Evolutionary conservation across 2,329 filamentous ascomycete genomes (phyloP).

Genomic region (Fusarium redolens): DNA sequence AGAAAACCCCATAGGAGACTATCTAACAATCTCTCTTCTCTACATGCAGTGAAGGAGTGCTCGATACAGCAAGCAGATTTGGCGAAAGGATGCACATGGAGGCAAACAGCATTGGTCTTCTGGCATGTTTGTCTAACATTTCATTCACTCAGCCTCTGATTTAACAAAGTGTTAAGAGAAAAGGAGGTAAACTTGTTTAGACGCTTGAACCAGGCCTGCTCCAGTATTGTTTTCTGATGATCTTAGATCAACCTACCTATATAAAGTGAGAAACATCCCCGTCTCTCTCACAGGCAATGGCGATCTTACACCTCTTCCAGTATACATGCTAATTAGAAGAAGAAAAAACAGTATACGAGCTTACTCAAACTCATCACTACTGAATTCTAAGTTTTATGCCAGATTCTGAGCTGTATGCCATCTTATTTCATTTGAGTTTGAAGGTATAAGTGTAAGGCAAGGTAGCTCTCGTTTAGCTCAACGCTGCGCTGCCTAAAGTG

Average conservation of each 20-base stretch:
- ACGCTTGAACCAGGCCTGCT: background rate
- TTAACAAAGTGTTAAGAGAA: too few species aligned
- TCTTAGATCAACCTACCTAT: background rate
- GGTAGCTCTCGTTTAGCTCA: conserved; percentile 5
- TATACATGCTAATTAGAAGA: background rate
- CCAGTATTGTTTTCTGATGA: background rate
- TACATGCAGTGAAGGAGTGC: background rate
- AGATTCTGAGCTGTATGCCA: background rate
- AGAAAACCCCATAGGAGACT: background rate
- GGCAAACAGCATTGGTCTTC: background rate
- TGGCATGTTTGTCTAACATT: background rate
- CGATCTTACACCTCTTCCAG: background rate
- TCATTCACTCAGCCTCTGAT: background rate
- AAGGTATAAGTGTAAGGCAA: background rate
- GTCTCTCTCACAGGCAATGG: background rate
- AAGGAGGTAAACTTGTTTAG: background rate
- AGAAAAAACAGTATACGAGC: background rate
- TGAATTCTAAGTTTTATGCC: too few species aligned
- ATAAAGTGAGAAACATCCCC: background rate
- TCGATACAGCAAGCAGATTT: background rate
- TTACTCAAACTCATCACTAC: background rate
- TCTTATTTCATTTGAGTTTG: background rate
- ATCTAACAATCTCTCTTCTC: background rate
- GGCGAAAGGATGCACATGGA: background rate
- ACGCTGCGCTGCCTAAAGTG: conserved; percentile 12